Percentiles rank a stretch among this genome's conserved stretches.
Conservation (phyloP, 2,329 filamentous ascomycete genomes). For the Fonsecaea multimorphosa region DNA sequence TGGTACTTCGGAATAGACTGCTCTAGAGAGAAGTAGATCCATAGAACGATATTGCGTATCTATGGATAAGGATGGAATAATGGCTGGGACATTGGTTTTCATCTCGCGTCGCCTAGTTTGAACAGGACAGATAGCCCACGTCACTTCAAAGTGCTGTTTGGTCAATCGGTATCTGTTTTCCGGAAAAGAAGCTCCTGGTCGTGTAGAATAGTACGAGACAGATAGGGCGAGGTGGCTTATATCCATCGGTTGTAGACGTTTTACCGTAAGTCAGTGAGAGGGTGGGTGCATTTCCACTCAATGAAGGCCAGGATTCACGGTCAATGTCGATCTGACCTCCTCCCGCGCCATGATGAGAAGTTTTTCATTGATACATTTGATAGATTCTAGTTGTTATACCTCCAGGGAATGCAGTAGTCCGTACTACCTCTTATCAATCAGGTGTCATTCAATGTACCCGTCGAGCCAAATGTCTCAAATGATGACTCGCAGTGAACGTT, state of each 20-base stretch:
- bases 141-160: neutral
- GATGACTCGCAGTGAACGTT: neutral
- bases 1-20: neutral
- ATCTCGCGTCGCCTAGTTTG: no score
- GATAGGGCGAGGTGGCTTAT: neutral
- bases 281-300: neutral
- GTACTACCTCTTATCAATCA: no score
- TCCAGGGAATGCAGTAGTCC: neutral
- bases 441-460: neutral
- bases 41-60: neutral
- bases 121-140: no score
- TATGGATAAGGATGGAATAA: neutral
- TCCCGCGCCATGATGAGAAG: neutral
- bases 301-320: neutral
- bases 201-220: neutral
- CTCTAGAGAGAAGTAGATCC: neutral
- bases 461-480: neutral
- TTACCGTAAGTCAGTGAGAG: no score
- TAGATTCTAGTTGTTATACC: neutral
- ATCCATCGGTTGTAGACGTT: neutral
- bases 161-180: neutral
- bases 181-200: neutral
- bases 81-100: neutral
- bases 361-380: no score
- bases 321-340: neutral